A percentile compares a stretch with the other conserved stretches of the same genome.
Conservation (phyloP, 2,329 filamentous ascomycete genomes). For the Phialophora expanda region DNA sequence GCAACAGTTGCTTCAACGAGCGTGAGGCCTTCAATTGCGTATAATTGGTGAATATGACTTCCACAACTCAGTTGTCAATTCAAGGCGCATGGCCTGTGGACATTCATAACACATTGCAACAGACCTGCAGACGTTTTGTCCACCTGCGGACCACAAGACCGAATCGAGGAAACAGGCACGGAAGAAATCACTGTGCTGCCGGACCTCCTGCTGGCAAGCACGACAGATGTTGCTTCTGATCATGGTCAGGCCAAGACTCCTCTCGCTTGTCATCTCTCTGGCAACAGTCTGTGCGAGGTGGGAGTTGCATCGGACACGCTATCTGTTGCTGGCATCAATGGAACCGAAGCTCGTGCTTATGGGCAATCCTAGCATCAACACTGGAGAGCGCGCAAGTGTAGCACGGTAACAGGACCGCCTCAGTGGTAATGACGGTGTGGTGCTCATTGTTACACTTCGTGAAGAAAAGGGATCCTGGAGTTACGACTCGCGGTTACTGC, state of each 20-base stretch:
- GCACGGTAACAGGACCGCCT: constrained; percentile 1
- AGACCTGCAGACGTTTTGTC: neutral
- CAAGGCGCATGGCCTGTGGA: neutral
- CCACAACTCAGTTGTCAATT: neutral
- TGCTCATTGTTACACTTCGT: neutral
- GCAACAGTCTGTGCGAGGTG: neutral
- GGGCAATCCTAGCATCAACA: neutral
- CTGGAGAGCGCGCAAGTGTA: neutral
- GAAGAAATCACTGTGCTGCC: neutral
- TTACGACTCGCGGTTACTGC: neutral
- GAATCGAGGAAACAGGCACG: neutral
- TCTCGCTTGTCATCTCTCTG: neutral
- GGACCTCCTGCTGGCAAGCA: neutral
- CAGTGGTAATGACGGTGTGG: neutral
- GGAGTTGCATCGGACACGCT: neutral
- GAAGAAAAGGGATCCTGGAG: neutral
- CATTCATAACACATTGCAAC: neutral
- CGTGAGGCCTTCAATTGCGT: neutral
- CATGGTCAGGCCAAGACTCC: neutral
- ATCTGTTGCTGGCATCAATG: neutral
- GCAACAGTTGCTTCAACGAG: neutral
- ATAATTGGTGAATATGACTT: neutral
- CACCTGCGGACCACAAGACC: neutral
- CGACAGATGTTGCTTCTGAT: neutral
- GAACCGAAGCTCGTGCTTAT: neutral